These are phyloP conservation scores for Ailanthus altissimus DNA, from an alignment of 345 rosid species.

Conservation along the genomic window DNA sequence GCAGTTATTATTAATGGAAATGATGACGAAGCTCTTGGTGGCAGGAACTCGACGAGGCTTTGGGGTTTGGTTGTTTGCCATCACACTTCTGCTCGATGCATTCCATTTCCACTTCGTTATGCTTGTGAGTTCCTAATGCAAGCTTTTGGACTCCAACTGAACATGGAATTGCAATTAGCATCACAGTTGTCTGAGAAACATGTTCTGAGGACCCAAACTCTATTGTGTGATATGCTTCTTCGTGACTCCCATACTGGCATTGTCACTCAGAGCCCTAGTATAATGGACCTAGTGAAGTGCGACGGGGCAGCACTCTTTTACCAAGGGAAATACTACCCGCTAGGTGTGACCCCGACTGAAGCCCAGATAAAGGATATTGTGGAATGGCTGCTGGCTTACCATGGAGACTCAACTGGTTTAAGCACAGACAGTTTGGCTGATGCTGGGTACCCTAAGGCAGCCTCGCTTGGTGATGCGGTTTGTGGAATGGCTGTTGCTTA, in stretches of 20 bases:
- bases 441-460: slow-evolving; percentile 87
- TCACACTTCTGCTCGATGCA: slow-evolving; percentile 87
- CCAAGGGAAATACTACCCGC: slow-evolving; percentile 67
- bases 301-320: slow-evolving; percentile 94
- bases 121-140: slow-evolving; percentile 99
- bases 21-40: slow-evolving; percentile 70
- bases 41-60: slow-evolving; percentile 72
- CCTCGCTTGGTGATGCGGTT: slow-evolving; percentile 88
- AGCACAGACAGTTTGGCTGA: slow-evolving; percentile 94
- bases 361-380: slow-evolving; percentile 80
- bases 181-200: slow-evolving; percentile 85
- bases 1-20: slow-evolving; percentile 88
- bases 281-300: slow-evolving; percentile 94
- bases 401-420: slow-evolving; percentile 91
- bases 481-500: slow-evolving; percentile 99
- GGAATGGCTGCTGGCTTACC: slow-evolving; percentile 82
- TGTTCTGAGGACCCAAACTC: slow-evolving; percentile 88
- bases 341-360: slow-evolving; percentile 87
- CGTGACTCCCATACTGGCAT: slow-evolving; percentile 95
- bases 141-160: slow-evolving; percentile 92
- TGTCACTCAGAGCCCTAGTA: slow-evolving; percentile 92
- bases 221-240: slow-evolving; percentile 96
- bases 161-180: slow-evolving; percentile 96
- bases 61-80: slow-evolving; percentile 99
- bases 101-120: slow-evolving; percentile 90